Evolutionary conservation across 139 green algal genomes (phyloP), one percentile per base, ranked within the genome.

Genomic region (Yamagishiella unicocca): DNA sequence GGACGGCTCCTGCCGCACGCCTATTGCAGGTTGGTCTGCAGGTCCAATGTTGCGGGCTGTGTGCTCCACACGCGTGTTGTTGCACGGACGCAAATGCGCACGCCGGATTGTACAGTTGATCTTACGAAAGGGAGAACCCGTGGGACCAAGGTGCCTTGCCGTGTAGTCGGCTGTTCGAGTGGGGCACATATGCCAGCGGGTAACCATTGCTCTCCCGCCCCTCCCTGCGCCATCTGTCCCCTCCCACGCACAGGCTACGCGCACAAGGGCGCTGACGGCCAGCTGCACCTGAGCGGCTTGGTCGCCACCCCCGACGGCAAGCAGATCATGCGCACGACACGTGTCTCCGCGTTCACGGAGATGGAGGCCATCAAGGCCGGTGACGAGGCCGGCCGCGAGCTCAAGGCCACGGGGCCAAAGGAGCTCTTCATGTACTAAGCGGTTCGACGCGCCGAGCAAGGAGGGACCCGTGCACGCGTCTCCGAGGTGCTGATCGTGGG

Each of bases 1-100:
- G 71, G 98, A 99, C 89, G 98, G 98, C 80, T 99, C 96, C 25
- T 99, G 98, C 95, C 91, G 98, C 33, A 99, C 98, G 7, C 98
- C 98, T 88, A 99, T 99, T 89, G 98, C 98, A 64, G 97, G 96
- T 88, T 12, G 27, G 37, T n/a, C 10, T 31, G 29, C 19, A 22
- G 61, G 61, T 68, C n/a, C n/a, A n/a, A n/a, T n/a, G n/a, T 45
- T 77, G 38, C 7, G 68, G 21, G 68, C 68, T 77, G 61, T 17
- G 61, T 58, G 50, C 50, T 12, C 50, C 12, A n/a, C n/a, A n/a
- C n/a, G n/a, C n/a, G n/a, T n/a, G n/a, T n/a, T n/a, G n/a, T n/a
- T n/a, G n/a, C n/a, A n/a, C n/a, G n/a, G n/a, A n/a, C n/a, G n/a
- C n/a, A n/a, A n/a, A n/a, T n/a, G n/a, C n/a, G n/a, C n/a, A n/a